Evolutionary conservation across 164 flowering plant genomes (phyloP).

Genomic region (Buxus sempervirens): DNA sequence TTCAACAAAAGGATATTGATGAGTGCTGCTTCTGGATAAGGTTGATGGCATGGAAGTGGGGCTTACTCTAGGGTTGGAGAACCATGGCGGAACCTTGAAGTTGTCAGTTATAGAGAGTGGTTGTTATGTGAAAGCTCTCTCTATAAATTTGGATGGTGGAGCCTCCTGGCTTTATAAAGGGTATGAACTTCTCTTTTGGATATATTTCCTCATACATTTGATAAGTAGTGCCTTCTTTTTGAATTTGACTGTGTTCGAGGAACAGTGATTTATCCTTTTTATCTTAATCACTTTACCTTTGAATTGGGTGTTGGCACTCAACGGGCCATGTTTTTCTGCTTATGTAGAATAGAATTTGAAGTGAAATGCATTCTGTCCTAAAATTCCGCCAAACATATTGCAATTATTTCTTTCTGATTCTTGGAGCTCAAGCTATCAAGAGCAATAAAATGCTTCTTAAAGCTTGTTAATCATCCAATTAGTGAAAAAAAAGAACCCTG

Average conservation of each 20-base stretch:
- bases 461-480: too few relatives aligned
- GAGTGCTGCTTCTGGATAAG: slow-evolving; percentile 37
- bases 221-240: neutral
- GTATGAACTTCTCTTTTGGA: slow-evolving; percentile 31
- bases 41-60: slow-evolving; percentile 91
- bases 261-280: too few relatives aligned
- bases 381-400: too few relatives aligned
- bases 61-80: slow-evolving; percentile 61
- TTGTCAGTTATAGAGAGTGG: slow-evolving; percentile 62
- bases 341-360: too few relatives aligned
- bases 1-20: slow-evolving; percentile 17
- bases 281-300: too few relatives aligned
- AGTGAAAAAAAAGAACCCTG: too few relatives aligned
- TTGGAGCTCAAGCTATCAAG: too few relatives aligned
- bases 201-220: neutral
- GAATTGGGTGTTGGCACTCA: too few relatives aligned
- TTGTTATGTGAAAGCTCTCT: slow-evolving; percentile 59
- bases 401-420: too few relatives aligned
- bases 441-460: too few relatives aligned
- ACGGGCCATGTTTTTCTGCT: too few relatives aligned
- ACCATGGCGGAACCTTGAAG: slow-evolving; percentile 57
- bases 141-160: slow-evolving; percentile 81
- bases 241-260: neutral
- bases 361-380: too few relatives aligned
- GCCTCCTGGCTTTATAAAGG: slow-evolving; percentile 99